Base-by-base conservation (phyloP, 2,329 filamentous ascomycete species). In the Aspergillus carbonarius region DNA sequence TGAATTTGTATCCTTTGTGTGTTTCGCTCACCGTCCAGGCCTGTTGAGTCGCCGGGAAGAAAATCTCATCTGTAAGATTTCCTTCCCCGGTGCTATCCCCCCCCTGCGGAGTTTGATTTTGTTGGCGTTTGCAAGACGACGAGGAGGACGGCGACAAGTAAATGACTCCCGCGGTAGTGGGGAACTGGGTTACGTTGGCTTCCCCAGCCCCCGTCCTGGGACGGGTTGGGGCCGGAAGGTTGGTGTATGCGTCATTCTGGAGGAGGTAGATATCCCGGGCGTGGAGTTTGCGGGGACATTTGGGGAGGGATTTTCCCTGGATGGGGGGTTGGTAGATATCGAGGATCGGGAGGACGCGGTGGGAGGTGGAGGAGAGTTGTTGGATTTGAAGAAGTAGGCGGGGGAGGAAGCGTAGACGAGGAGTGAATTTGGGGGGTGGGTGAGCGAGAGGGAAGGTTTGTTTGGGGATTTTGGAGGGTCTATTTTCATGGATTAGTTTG, bases 321-420 rank as follows among this genome's bases (percentile, higher is more conserved):
- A 64, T 62, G 5, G 65, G 61, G 18, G 72, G 70, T 23, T 68
- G 70, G 66, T 68, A 70, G 60, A 72, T 60, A 34, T 72, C 72
- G 1, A 73, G 62, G 13, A 74, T 69, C 2, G 72, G 70, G 8
- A 70, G 61, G 17, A 65, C 66, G 20, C 68, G 65, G 15, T 64
- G 59, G 9, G 63, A 63, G 13, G 55, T 23, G n/a, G 48, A 47
- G 4, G 58, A 57, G 30, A 73, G 49, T 63, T 73, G 71, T 63
- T 74, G 71, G 54, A 74, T 68, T 65, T 74, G 71, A 2, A 74
- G 67, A 4, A 71, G 61, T 20, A 72, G 62, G 20, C 68, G 68
- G 9, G 71, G 60, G 25, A 64, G 60, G 40, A 73, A 63, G 5
- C 70, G 67, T 10, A 74, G 61, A 6, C 62, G 55, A 17, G 53